phyloP scores from a whole-genome alignment of 768 basidiomycete genomes.

The Trametes coccinea region DNA sequence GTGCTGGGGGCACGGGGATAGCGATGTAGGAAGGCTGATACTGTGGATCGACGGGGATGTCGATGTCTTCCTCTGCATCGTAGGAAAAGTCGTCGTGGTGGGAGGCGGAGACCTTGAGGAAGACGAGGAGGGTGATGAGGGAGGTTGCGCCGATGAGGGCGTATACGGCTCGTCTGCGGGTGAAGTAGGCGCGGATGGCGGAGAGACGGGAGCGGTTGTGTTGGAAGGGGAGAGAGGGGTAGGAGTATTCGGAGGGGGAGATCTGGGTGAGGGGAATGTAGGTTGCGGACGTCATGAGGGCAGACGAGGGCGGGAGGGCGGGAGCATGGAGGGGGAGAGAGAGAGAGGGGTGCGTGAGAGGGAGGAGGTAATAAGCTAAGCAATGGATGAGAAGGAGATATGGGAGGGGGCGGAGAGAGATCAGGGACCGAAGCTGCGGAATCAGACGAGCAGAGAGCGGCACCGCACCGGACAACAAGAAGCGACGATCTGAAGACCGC shows the following conservation, averaged over 20 bases:
- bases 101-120: slow-evolving; percentile 16
- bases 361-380: too few species aligned
- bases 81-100: slow-evolving; percentile 16
- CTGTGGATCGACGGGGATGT: slow-evolving; percentile 7
- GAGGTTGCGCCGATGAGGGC: slow-evolving; percentile 21
- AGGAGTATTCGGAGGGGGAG: slow-evolving; percentile 12
- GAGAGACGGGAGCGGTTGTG: neutral
- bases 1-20: slow-evolving; percentile 19
- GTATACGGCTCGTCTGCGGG: slow-evolving; percentile 18
- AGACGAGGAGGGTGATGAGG: slow-evolving; percentile 19
- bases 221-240: neutral
- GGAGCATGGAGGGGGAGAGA: slow-evolving; percentile 3
- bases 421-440: too few species aligned
- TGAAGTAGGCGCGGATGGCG: slow-evolving; percentile 2
- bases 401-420: too few species aligned
- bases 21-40: slow-evolving; percentile 27
- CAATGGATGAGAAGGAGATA: too few species aligned
- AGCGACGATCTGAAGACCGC: too few species aligned
- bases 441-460: too few species aligned
- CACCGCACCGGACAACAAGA: too few species aligned
- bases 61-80: slow-evolving; percentile 4
- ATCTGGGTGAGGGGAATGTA: slow-evolving; percentile 28
- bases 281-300: slow-evolving; percentile 12
- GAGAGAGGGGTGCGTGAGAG: slow-evolving; percentile 14
- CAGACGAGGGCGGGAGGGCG: neutral